Percentiles rank a stretch among this genome's conserved stretches.
These are phyloP conservation scores for Penicillium antarcticum DNA, from an alignment of 495 filamentous ascomycete genomes.

Conservation along the genomic window DNA sequence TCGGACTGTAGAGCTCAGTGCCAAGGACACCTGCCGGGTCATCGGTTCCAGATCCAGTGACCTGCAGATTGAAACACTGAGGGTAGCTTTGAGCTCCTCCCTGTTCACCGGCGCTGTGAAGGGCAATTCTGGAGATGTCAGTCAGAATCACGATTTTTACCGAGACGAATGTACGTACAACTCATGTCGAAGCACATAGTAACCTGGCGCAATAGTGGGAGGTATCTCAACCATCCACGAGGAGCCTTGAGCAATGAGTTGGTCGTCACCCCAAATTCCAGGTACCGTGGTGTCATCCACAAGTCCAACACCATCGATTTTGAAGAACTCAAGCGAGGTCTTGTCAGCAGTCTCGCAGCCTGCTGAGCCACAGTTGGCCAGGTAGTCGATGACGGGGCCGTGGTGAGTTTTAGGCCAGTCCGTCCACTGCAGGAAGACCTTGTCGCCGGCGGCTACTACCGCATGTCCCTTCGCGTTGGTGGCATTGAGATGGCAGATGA, in stretches of 20 bases:
- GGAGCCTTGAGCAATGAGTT: conserved; percentile 60
- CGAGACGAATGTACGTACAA: not conserved
- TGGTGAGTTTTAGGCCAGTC: conserved; percentile 64
- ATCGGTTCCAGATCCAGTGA: conserved; percentile 60
- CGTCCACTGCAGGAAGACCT: conserved; percentile 60
- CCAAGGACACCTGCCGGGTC: conserved; percentile 54
- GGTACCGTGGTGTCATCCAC: conserved; percentile 42
- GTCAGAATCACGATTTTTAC: not conserved
- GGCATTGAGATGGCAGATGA: conserved; percentile 63
- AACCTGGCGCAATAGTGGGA: conserved; percentile 55
- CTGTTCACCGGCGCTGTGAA: conserved; percentile 54
- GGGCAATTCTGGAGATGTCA: conserved; percentile 54
- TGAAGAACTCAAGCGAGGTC: conserved; percentile 64
- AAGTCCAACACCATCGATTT: conserved; percentile 64
- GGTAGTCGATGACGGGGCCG: conserved; percentile 69
- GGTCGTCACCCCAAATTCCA: conserved; percentile 64
- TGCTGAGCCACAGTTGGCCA: conserved; percentile 65
- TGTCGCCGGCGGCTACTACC: conserved; percentile 50
- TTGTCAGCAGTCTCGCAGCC: conserved; percentile 62
- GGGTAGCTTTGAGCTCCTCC: conserved; percentile 75
- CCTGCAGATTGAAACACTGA: conserved; percentile 69
- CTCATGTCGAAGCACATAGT: conserved; percentile 76
- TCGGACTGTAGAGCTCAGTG: conserved; percentile 55
- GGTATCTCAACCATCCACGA: conserved; percentile 68
- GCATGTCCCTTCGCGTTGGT: conserved; percentile 51